Percentiles rank a stretch among this genome's conserved stretches.
These are phyloP conservation scores for Trichophaea hybrida DNA, from an alignment of 2,329 filamentous ascomycete species.

Conservation along the genomic window DNA sequence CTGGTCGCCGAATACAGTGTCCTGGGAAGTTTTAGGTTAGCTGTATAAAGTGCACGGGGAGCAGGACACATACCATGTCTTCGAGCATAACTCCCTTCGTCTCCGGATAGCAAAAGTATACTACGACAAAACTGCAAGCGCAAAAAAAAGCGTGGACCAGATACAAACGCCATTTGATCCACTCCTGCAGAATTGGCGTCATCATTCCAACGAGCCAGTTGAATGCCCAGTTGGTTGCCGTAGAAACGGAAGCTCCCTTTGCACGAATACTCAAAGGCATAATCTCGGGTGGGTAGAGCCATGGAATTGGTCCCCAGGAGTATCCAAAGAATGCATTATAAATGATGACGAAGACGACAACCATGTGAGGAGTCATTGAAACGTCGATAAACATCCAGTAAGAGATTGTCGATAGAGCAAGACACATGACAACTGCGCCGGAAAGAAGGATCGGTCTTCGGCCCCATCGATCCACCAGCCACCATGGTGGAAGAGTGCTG, in stretches of 20 bases:
- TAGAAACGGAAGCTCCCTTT: constrained; percentile 91
- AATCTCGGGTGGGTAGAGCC: constrained; percentile 98
- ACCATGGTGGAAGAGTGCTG: constrained; percentile 93
- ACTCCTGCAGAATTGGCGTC: constrained; percentile 83
- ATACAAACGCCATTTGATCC: constrained; percentile 87
- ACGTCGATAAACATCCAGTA: constrained; percentile 92
- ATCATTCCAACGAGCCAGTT: constrained; percentile 95
- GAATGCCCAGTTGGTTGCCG: constrained; percentile 93
- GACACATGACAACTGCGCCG: constrained; percentile 75
- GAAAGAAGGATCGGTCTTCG: constrained; percentile 77
- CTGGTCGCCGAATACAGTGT: constrained; percentile 72
- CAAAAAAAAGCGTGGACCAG: constrained; percentile 95
- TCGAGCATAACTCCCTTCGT: constrained; percentile 89
- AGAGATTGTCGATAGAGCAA: constrained; percentile 77
- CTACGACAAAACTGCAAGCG: constrained; percentile 82
- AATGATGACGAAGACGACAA: constrained; percentile 91
- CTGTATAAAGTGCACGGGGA: not conserved
- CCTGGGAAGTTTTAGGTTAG: constrained; percentile 28
- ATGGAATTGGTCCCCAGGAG: constrained; percentile 95
- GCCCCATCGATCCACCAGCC: constrained; percentile 84
- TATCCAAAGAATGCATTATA: constrained; percentile 97
- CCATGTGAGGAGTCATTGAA: constrained; percentile 59
- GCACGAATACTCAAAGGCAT: constrained; percentile 89
- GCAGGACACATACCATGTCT: constrained; percentile 56
- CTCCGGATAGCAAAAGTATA: constrained; percentile 95